Evolutionary conservation across 2,329 filamentous ascomycete species (phyloP), one percentile per base, ranked within the genome.

Genomic region (Xylariomycetidae sp.): DNA sequence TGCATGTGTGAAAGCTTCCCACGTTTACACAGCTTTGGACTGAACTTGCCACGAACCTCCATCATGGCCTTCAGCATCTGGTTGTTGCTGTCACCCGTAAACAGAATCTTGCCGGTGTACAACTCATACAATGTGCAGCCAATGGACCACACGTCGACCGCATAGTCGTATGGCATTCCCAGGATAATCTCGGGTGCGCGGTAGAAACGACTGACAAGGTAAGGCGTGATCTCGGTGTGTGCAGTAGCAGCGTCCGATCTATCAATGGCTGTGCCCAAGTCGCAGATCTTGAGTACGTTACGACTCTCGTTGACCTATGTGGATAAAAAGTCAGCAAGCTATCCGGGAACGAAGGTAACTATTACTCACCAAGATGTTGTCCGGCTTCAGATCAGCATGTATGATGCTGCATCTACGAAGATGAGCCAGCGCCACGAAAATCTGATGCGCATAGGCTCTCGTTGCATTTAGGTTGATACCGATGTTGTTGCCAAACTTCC

Each of bases 1-100:
- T 95, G 85, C 53, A 81, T 67, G 25, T 74, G 72, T 10, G 82
- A 78, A 40, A 93, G 72, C 44, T 86, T 73, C 3, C 89, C 87
- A 32, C 84, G 82, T 49, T 86, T 87, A 52, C 95, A 80, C 42
- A 95, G 70, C 60, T 95, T 95, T 29, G 84, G 79, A 19, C 86
- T 89, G 43, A 95, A 81, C 60, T 89, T 93, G 52, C 92, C 92
- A 29, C 93, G 81, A 49, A 90, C 88, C 57, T 98, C 90, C 80
- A 95, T 94, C 49, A 98, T 95, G 14, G 84, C 82, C 43, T 86
- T 85, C 39, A 98, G 76, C 92, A 98, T 98, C 64, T 95, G 88
- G 56, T 98, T 98, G 67, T 98, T 98, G 64, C 86, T 92, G 44
- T 85, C 78, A 38, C 92, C 92, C 1, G 87, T 88, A 58, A 98